Evolutionary conservation across 2,329 filamentous ascomycete genomes (phyloP), one percentile per base, ranked within the genome.

Genomic region (Kalmusia sp.): DNA sequence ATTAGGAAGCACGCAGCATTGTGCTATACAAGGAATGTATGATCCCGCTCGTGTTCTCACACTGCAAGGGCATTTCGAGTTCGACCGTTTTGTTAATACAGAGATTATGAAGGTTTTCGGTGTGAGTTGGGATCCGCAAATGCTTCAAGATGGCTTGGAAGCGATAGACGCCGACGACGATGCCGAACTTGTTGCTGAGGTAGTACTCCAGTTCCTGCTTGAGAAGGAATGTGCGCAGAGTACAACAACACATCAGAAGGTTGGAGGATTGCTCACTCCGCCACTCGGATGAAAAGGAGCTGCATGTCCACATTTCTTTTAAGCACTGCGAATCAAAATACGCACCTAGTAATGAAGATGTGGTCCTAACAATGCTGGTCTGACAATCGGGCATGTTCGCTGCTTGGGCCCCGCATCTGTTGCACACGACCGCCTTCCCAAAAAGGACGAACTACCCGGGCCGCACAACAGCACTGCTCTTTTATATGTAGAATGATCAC

Each of bases 31-130:
- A 51, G 78, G 77, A 0, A 49, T 78, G 4, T 77, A 75, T 51
- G 57, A 76, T 51, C 60, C 70, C 1, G 71, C 72, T 0, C 63
- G 75, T 0, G 62, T 79, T 0, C 61, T 80, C 15, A 79, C 76
- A 0, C 73, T 72, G 22, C 76, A 79, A 40, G 77, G 77, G 0
- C 76, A 79, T 54, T 77, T 76, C 19, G 77, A 79, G 50, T 80
- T 79, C 59, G 73, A 79, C 54, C 51, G 63, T 0, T 77, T 76
- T 48, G 63, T 79, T 8, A 78, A 76, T 45, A 59, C 65, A 0
- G 73, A 78, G 62, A 73, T 66, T 1, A 50, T 77, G 19, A 71
- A 71, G 46, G 63, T 70, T 1, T 76, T 76, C 51, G 72, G 73
- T 25, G 56, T 50, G 8, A 57, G 41, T 3, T 71, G 69, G 67